Percentiles rank a stretch among this genome's conserved stretches.
Evolutionary conservation across 768 basidiomycete genomes (phyloP).

Genomic region (Plicaturopsis crispa): DNA sequence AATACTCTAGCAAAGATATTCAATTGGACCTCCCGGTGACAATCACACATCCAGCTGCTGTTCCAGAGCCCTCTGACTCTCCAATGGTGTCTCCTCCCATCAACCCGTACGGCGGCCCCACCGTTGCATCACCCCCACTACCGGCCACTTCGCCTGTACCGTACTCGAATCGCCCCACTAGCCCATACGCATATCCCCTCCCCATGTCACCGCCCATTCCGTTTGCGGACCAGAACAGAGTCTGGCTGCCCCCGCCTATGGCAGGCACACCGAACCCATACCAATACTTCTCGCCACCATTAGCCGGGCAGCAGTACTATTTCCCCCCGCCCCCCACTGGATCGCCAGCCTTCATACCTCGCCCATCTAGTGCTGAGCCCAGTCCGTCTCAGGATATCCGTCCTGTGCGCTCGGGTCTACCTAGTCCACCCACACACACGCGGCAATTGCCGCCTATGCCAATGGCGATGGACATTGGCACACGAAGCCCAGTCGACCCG

Average conservation of each 20-base stretch:
- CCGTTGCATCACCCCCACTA: slow-evolving; percentile 15
- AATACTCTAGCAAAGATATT: slow-evolving; percentile 56
- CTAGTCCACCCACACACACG: slow-evolving; percentile 19
- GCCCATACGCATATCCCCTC: slow-evolving; percentile 27
- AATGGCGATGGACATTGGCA: slow-evolving; percentile 14
- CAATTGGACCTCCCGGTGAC: slow-evolving; percentile 54
- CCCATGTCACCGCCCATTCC: slow-evolving; percentile 30
- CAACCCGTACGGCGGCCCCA: slow-evolving; percentile 9
- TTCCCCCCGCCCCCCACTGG: slow-evolving; percentile 26
- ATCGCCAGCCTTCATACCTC: slow-evolving; percentile 19
- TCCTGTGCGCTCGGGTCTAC: slow-evolving; percentile 27
- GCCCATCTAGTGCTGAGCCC: slow-evolving; percentile 47
- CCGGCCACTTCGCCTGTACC: slow-evolving; percentile 12
- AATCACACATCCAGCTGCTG: slow-evolving; percentile 56
- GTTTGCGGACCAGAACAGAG: slow-evolving; percentile 27
- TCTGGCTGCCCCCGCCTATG: slow-evolving; percentile 39
- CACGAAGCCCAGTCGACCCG: slow-evolving; percentile 22
- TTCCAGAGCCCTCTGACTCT: slow-evolving; percentile 31
- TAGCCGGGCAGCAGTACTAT: slow-evolving; percentile 21
- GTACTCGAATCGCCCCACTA: slow-evolving; percentile 17
- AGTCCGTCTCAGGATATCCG: slow-evolving; percentile 23
- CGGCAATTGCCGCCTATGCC: slow-evolving; percentile 23
- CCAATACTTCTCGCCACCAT: slow-evolving; percentile 20
- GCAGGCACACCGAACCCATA: slow-evolving; percentile 22
- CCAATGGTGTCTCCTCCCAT: slow-evolving; percentile 1